A percentile compares a stretch with the other conserved stretches of the same genome.
phyloP scores from a whole-genome alignment of 2,329 filamentous ascomycete genomes.

The Fusarium duplospermum region DNA sequence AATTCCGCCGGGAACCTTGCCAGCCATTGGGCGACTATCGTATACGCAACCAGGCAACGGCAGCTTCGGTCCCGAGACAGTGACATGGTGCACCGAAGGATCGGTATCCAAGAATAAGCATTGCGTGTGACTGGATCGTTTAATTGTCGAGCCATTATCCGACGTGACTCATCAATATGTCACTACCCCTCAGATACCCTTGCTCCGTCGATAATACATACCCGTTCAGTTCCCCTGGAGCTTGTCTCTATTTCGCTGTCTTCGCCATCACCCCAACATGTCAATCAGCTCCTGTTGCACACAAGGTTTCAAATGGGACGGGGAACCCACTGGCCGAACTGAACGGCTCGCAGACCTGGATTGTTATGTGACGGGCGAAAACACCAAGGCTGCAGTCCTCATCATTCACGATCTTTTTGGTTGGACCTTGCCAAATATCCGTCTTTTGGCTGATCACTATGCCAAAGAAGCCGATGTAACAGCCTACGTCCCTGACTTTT shows the following conservation, averaged over 20 bases:
- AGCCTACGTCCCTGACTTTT: constrained; percentile 56
- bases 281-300: constrained; percentile 46
- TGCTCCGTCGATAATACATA: background rate
- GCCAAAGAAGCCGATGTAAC: constrained; percentile 57
- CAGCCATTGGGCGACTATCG: no score
- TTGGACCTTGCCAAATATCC: constrained; percentile 58
- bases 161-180: background rate
- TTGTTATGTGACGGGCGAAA: constrained; percentile 53
- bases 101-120: background rate
- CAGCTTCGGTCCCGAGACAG: background rate
- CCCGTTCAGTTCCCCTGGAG: background rate
- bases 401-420: constrained; percentile 55
- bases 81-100: background rate
- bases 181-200: background rate
- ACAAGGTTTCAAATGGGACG: constrained; percentile 55
- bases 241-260: background rate
- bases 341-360: constrained; percentile 48
- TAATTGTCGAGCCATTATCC: background rate
- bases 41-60: background rate
- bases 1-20: background rate
- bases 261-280: background rate
- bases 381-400: constrained; percentile 49
- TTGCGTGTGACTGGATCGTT: background rate
- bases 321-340: constrained; percentile 49
- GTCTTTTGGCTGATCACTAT: constrained; percentile 60